Evolutionary conservation across 73 alveolate genomes (phyloP).

Genomic region (Symbiodinium natans): DNA sequence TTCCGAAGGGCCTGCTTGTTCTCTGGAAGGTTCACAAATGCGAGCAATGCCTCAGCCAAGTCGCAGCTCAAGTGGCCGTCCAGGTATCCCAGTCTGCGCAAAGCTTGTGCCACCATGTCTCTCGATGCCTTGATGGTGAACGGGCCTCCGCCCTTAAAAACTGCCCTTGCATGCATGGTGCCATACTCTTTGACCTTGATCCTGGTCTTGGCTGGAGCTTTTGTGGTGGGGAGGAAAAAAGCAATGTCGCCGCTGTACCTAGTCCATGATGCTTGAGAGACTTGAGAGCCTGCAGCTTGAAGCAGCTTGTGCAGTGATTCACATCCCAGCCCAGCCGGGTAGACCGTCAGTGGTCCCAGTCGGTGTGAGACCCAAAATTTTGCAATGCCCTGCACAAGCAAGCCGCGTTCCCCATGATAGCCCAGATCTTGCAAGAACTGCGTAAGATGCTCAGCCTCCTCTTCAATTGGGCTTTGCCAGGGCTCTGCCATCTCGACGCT

Average conservation of each 20-base stretch:
- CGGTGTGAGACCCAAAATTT: conserved; percentile 11
- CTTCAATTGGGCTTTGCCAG: not conserved
- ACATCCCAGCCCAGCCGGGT: not conserved
- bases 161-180: not conserved
- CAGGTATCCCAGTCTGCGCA: not conserved
- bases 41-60: not conserved
- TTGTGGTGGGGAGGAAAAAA: not conserved
- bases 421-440: not conserved
- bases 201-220: not conserved
- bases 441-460: not conserved
- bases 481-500: not conserved
- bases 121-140: not conserved
- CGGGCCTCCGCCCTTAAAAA: conserved; percentile 27
- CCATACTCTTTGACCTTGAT: not conserved
- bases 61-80: not conserved
- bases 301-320: not conserved
- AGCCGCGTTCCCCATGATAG: not conserved
- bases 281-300: not conserved
- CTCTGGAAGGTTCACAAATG: not conserved
- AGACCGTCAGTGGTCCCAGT: conserved; percentile 14
- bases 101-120: not conserved
- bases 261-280: not conserved
- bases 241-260: not conserved
- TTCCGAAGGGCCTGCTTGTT: not conserved
- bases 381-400: not conserved